A percentile compares a stretch with the other conserved stretches of the same genome.
Conservation (phyloP, 768 basidiomycete genomes). For the Daedaleopsis sinensis region DNA sequence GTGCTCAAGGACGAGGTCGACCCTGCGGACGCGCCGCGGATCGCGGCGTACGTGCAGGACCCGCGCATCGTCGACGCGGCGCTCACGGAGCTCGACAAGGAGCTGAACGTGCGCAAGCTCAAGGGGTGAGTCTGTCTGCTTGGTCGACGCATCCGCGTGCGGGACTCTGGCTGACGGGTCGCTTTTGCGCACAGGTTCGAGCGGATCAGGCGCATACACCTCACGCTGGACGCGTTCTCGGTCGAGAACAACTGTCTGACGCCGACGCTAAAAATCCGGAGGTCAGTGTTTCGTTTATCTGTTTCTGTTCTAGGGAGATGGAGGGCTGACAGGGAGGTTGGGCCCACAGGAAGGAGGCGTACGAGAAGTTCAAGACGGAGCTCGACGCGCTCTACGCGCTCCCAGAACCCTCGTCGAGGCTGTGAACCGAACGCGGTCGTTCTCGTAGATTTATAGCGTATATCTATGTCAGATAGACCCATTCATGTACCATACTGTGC, state of each 20-base stretch:
- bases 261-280: constrained; percentile 86
- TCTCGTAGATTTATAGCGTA: background rate
- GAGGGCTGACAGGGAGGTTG: background rate
- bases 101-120: constrained; percentile 64
- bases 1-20: constrained; percentile 54
- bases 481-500: background rate
- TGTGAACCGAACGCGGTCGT: constrained; percentile 23
- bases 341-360: constrained; percentile 63
- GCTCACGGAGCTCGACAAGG: constrained; percentile 54
- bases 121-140: constrained; percentile 62
- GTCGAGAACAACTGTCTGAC: constrained; percentile 85
- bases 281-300: constrained; percentile 37
- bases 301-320: background rate
- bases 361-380: constrained; percentile 68
- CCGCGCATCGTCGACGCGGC: constrained; percentile 59
- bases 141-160: background rate
- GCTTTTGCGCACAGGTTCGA: constrained; percentile 65
- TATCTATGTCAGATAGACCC: background rate
- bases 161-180: background rate
- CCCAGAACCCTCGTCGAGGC: constrained; percentile 53
- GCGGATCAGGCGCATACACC: constrained; percentile 77
- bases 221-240: constrained; percentile 74
- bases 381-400: constrained; percentile 75
- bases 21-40: constrained; percentile 50
- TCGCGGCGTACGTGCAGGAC: constrained; percentile 61